Evolutionary conservation across 1,139 yeast species (phyloP).

Genomic region (Geotrichum fermentans): DNA sequence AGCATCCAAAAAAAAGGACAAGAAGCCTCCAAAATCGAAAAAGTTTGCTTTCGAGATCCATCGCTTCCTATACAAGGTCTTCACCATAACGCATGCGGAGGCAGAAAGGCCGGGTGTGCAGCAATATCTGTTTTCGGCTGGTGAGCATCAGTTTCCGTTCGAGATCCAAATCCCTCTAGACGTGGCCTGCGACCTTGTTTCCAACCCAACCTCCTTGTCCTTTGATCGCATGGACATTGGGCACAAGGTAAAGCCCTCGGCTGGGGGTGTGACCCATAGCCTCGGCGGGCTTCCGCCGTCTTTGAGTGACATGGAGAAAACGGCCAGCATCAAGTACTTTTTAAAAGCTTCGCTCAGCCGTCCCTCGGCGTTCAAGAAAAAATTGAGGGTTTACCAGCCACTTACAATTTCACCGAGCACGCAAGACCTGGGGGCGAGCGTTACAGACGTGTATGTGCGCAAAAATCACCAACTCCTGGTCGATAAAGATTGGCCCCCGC

Average conservation of each 20-base stretch:
- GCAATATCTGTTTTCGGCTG: constrained; percentile 57
- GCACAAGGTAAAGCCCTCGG: constrained; percentile 29
- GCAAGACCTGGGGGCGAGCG: background rate
- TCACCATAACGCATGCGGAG: constrained; percentile 57
- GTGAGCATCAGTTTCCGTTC: constrained; percentile 56
- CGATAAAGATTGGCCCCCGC: constrained; percentile 30
- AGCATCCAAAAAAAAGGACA: constrained; percentile 20
- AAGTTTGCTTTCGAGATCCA: constrained; percentile 44
- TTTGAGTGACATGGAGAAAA: constrained; percentile 44
- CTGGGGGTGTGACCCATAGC: constrained; percentile 39
- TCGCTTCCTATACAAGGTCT: constrained; percentile 51
- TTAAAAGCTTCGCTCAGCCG: constrained; percentile 54
- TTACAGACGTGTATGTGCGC: constrained; percentile 42
- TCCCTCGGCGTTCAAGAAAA: constrained; percentile 46
- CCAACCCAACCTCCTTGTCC: constrained; percentile 29
- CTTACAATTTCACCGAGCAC: constrained; percentile 32
- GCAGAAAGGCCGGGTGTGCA: constrained; percentile 47
- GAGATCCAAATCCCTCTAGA: constrained; percentile 51
- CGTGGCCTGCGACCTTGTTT: constrained; percentile 41
- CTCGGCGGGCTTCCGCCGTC: constrained; percentile 53
- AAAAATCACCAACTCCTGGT: constrained; percentile 37
- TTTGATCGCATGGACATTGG: constrained; percentile 42
- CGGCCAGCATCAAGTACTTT: constrained; percentile 47
- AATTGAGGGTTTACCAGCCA: constrained; percentile 46
- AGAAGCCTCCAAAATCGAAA: constrained; percentile 14